Base-by-base conservation (phyloP, 2,329 filamentous ascomycete species). In the Colletotrichum camelliae region DNA sequence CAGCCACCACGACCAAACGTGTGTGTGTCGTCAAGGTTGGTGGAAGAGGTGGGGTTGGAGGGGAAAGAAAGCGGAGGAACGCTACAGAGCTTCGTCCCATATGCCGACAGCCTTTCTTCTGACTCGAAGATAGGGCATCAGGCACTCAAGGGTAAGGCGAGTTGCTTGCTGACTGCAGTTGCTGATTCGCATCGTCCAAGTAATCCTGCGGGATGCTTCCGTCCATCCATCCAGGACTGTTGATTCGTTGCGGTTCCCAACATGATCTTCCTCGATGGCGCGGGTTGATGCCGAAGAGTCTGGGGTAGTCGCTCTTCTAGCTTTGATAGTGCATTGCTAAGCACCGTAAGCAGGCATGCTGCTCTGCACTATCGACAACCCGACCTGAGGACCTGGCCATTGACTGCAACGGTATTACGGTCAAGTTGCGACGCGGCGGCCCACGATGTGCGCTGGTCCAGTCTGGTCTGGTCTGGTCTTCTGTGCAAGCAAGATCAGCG, bases 11-110 rank as follows among this genome's bases (percentile, higher is more conserved):
- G 5, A n/a, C 39, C 18, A 43, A 35, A 55, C 27, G 37, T 21
- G 55, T 16, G 37, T 21, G 37, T 72, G 72, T 72, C 55, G 68
- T 72, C 61, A 60, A 61, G 62, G 67, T 70, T 57, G 67, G 58
- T 60, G 55, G 18, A n/a, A 58, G 66, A 60, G 66, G 60, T 71
- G 72, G 67, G 35, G 13, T 64, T 43, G 57, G 61, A 57, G 48
- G 15, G 58, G 58, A 27, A 31, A 60, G 57, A 60, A 60, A 33
- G 57, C 57, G 57, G 27, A 21, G 58, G 29, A 33, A 33, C 37
- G n/a, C 27, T 21, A 31, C 61, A 35, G 29, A 21, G n/a, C 55
- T 67, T 62, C 64, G 64, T 68, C 64, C 35, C 70, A 62, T 68
- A 57, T 64, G 71, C 66, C 58, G 71, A 64, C n/a, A 21, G 33